phyloP scores from a whole-genome alignment of 2,329 filamentous ascomycete genomes.

The Xylariomycetidae sp. region DNA sequence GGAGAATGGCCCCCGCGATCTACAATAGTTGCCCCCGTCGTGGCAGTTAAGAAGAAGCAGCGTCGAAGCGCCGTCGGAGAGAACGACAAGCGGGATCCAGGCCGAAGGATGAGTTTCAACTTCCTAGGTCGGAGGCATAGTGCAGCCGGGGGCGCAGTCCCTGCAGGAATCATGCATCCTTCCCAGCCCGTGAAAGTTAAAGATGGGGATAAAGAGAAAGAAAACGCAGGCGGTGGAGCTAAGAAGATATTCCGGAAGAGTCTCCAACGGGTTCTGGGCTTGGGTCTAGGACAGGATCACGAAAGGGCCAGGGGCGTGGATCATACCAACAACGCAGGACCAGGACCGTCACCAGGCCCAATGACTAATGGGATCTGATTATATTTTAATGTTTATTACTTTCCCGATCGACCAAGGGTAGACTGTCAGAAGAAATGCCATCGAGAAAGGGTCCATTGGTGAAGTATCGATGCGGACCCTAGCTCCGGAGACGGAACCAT shows the following conservation, averaged over 20 bases:
- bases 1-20: slow-evolving; percentile 83
- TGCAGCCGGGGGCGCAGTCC: slow-evolving; percentile 13
- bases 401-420: too few species aligned
- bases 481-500: too few species aligned
- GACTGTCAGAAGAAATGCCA: too few species aligned
- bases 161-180: slow-evolving; percentile 5
- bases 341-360: too few species aligned
- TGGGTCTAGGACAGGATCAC: slow-evolving; percentile 29
- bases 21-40: slow-evolving; percentile 34
- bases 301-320: slow-evolving; percentile 14
- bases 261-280: slow-evolving; percentile 29
- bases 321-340: slow-evolving; percentile 8
- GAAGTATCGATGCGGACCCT: too few species aligned
- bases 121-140: slow-evolving; percentile 36
- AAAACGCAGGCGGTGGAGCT: slow-evolving; percentile 4
- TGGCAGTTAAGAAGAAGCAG: slow-evolving; percentile 37
- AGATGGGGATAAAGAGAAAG: slow-evolving; percentile 9
- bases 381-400: too few species aligned
- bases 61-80: slow-evolving; percentile 25
- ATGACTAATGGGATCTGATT: too few species aligned
- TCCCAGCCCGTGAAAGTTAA: slow-evolving; percentile 12
- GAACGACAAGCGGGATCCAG: slow-evolving; percentile 22
- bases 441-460: too few species aligned
- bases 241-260: slow-evolving; percentile 28
- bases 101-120: slow-evolving; percentile 44